phyloP scores from a whole-genome alignment of 805 yeast species.

The Jamesozyma piceae region DNA sequence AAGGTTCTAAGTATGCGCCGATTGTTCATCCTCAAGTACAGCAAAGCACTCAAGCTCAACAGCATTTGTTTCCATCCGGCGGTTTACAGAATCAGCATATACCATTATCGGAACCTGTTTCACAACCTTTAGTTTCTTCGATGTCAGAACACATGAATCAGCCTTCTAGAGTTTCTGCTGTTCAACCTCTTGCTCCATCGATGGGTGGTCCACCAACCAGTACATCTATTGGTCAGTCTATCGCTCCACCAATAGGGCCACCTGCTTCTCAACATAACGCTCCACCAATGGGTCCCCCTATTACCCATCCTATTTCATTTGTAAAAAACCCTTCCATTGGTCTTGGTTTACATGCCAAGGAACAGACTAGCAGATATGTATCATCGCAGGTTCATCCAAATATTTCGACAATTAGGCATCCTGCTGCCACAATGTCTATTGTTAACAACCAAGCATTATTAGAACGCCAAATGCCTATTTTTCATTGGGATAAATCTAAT shows the following conservation, averaged over 20 bases:
- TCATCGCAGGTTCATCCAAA: conserved; percentile 1
- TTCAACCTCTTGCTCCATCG: background rate
- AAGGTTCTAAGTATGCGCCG: conserved; percentile 35
- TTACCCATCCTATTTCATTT: background rate
- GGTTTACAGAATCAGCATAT: background rate
- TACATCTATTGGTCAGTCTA: background rate
- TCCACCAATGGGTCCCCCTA: background rate
- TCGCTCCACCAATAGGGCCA: background rate
- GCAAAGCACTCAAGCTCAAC: conserved; percentile 3
- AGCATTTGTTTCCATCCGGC: background rate
- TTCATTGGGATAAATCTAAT: conserved; percentile 50
- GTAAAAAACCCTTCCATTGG: background rate
- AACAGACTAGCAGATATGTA: background rate
- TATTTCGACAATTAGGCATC: background rate
- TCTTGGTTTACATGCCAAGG: background rate
- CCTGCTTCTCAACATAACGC: background rate
- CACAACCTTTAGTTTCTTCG: background rate
- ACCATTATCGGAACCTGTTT: background rate
- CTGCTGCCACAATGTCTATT: conserved; percentile 2
- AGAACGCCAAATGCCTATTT: conserved; percentile 64
- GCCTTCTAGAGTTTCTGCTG: too few species aligned
- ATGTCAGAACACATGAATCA: background rate
- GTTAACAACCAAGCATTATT: conserved; percentile 47
- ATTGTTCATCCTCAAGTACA: conserved; percentile 26
- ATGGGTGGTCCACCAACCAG: too few species aligned